Base-by-base conservation (phyloP, 208 protist species). In the Crithidia mellificae region DNA sequence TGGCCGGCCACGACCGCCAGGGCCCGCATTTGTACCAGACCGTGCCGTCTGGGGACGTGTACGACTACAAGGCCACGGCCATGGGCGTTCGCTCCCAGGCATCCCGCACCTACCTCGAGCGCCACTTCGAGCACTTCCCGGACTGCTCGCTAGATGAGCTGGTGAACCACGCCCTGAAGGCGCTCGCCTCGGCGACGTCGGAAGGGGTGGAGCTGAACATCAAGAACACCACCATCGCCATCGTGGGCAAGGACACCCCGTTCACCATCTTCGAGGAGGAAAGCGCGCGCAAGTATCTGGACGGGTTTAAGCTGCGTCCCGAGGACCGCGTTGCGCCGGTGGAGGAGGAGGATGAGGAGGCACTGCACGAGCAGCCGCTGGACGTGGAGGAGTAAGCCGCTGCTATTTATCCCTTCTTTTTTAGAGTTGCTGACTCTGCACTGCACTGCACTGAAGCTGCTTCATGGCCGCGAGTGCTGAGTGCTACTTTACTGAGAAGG, bases 31-130 rank as follows among this genome's bases (percentile, higher is more conserved):
- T 99, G 34, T 99, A 93, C 92, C 97, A 99, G 81, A 98, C 98
- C 14, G 98, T 99, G 77, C 98, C 98, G 22, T 98, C 92, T 38
- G 98, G 98, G 41, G 99, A 98, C 19, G 99, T 96, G 81, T 95
- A 93, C 11, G 81, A 85, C 49, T 99, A 97, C 70, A 88, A 99
- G 38, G 98, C 98, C 19, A 98, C 99, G 78, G 98, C 99, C 11
- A 99, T 99, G 64, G 99, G 99, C 54, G 93, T 93, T 32, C 98
- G 94, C 56, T 96, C 95, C 12, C 98, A 99, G 82, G 98, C 98
- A 54, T 94, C 98, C 17, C 91, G 94, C 44, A 99, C 98, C 11
- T 99, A 99, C 77, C 89, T 99, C n/a, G 99, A 99, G 81, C 97
- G 96, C 69, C 81, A 99, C 80, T 99, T 98, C 72, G 80, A 94